These are phyloP conservation scores for Leucocoprinus leucothites DNA, from an alignment of 768 basidiomycete species.

Conservation along the genomic window DNA sequence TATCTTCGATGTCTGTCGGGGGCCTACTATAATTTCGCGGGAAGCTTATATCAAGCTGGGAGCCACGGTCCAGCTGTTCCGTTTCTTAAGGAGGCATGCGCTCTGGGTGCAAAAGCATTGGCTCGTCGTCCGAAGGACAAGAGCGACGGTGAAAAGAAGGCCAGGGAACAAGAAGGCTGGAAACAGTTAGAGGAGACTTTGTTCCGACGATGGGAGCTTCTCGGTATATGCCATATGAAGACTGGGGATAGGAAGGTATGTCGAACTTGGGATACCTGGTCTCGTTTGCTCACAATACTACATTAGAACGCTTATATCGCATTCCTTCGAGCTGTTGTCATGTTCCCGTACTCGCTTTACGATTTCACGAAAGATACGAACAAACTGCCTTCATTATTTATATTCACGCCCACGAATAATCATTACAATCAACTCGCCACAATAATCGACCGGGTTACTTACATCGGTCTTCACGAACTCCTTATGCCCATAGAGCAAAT, in stretches of 20 bases:
- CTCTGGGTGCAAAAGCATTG: constrained; percentile 48
- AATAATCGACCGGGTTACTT: constrained; percentile 65
- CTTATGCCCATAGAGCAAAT: constrained; percentile 47
- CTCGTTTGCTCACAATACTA: not conserved
- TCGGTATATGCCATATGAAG: constrained; percentile 76
- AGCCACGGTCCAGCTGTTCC: constrained; percentile 61
- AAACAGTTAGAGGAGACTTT: constrained; percentile 60
- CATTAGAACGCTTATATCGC: constrained; percentile 58
- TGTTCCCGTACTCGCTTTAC: constrained; percentile 49
- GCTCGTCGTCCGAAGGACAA: constrained; percentile 24
- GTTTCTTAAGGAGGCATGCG: constrained; percentile 63
- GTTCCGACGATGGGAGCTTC: constrained; percentile 73
- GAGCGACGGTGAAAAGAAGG: constrained; percentile 16
- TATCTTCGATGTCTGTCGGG: constrained; percentile 69
- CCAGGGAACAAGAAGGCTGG: constrained; percentile 39
- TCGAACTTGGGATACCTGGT: constrained; percentile 9
- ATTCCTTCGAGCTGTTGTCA: constrained; percentile 45
- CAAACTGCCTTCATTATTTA: constrained; percentile 20
- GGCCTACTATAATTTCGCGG: constrained; percentile 66
- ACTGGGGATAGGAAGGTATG: constrained; percentile 73
- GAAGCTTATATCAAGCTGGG: constrained; percentile 63
- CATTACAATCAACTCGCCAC: constrained; percentile 52
- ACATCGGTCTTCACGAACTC: constrained; percentile 65
- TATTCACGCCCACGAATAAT: constrained; percentile 38
- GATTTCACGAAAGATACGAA: constrained; percentile 36